Base-by-base conservation (phyloP, 257 asterid species). In the Fraxinus americana region DNA sequence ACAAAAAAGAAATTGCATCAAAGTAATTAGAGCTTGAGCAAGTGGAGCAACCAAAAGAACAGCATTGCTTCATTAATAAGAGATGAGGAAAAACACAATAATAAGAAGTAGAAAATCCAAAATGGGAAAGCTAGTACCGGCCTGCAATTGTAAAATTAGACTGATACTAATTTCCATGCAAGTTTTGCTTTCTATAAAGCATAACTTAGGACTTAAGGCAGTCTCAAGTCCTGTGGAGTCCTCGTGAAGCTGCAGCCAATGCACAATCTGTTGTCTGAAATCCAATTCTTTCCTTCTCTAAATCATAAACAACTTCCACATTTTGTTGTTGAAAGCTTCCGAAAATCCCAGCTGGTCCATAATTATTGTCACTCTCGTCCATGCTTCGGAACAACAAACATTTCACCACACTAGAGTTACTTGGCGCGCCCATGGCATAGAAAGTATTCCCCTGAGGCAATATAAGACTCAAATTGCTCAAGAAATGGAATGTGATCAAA, bases 291-390 rank as follows among this genome's bases (percentile, higher is more conserved):
- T 85, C 93, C 77, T 88, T 90, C 81, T 82, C 91, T 87, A 91
- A 79, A 57, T 91, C 97, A 86, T 91, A 91, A 30, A 91, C 97
- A 83, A 91, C 93, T 80, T 90, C 92, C 78, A 90, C 89, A 74
- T 91, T 86, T 75, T 90, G 97, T 73, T 88, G 95, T 35, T 91
- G 97, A 70, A 89, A 88, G 86, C 88, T 90, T 32, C 97, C 97
- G 17, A 91, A 90, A 50, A 91, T 85, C 21, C 95, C 97, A 52
- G 96, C 90, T 8, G 97, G 97, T 12, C 97, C 97, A 43, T 65
- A 67, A 10, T 63, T 63, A 27, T 63, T n/a, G 3, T 76, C 86
- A 1, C 35, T 52, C 17, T 77, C 90, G 66, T 87, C 94, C 92
- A 89, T 91, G 81, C 91, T 86, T 59, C 76, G 92, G 70, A 85